These are phyloP conservation scores for Hordeum marinum DNA, from an alignment of 176 grass and related monocot species.

Conservation along the genomic window DNA sequence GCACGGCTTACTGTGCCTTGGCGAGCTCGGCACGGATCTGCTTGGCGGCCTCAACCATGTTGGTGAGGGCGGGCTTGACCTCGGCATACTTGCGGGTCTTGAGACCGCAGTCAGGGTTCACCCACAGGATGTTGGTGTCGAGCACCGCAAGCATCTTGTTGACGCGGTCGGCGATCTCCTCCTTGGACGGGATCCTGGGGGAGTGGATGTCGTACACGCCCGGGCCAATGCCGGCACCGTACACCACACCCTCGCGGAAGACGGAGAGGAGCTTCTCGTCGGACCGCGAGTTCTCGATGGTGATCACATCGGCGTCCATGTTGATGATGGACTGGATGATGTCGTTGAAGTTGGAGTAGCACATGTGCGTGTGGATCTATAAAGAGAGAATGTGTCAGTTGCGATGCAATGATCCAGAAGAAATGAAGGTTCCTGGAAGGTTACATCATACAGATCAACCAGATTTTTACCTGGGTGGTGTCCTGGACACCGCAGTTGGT, in stretches of 20 bases:
- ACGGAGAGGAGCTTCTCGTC: slow-evolving; percentile 90
- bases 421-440: not conserved
- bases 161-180: slow-evolving; percentile 80
- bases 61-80: slow-evolving; percentile 80
- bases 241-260: slow-evolving; percentile 82
- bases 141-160: slow-evolving; percentile 96
- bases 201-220: slow-evolving; percentile 97
- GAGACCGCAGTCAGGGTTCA: slow-evolving; percentile 90
- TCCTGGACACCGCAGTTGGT: slow-evolving; percentile 83
- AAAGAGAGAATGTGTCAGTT: not conserved
- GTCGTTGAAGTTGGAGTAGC: slow-evolving; percentile 98
- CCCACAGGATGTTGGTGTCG: slow-evolving; percentile 92
- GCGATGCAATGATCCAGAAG: not conserved
- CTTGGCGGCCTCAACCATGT: slow-evolving; percentile 76
- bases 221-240: slow-evolving; percentile 73
- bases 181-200: slow-evolving; percentile 67
- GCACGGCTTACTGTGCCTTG: slow-evolving; percentile 36
- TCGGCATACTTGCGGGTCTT: slow-evolving; percentile 89
- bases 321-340: slow-evolving; percentile 95
- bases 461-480: slow-evolving; percentile 74
- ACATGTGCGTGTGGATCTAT: slow-evolving; percentile 99
- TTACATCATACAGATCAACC: not conserved
- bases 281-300: slow-evolving; percentile 88
- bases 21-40: slow-evolving; percentile 75
- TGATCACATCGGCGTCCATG: slow-evolving; percentile 96